Conservation (phyloP, 1,284 basidiomycete genomes). For the Ustilago sp. region DNA sequence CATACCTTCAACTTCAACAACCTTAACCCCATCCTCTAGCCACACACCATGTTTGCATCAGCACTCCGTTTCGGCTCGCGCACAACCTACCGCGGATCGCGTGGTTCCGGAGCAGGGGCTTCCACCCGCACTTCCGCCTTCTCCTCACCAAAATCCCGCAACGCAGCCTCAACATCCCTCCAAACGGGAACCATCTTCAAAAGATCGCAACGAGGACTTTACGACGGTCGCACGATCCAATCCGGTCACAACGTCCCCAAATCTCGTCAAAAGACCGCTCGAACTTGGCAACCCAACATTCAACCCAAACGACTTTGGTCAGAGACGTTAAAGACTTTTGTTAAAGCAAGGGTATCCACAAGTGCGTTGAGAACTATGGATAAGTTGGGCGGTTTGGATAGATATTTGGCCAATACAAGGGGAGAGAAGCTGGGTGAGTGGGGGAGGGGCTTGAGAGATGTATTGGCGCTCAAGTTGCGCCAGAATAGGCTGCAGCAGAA, state of each 20-base stretch:
- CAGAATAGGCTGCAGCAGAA: constrained; percentile 23
- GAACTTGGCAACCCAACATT: constrained; percentile 65
- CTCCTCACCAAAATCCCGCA: constrained; percentile 65
- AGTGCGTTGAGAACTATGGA: constrained; percentile 61
- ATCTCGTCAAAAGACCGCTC: constrained; percentile 64
- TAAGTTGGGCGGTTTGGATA: constrained; percentile 65
- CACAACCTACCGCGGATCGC: constrained; percentile 65
- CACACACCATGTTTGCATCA: constrained; percentile 59
- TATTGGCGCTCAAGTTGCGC: constrained; percentile 37
- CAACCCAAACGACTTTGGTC: constrained; percentile 57
- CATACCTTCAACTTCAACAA: not conserved
- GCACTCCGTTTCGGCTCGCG: constrained; percentile 63
- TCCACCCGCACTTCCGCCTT: constrained; percentile 59
- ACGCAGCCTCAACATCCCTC: constrained; percentile 37
- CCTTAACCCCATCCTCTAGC: not conserved
- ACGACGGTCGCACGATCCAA: constrained; percentile 63
- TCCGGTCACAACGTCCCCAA: constrained; percentile 66
- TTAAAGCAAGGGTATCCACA: constrained; percentile 49
- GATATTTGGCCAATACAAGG: constrained; percentile 60
- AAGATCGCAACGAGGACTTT: constrained; percentile 66
- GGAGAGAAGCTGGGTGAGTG: constrained; percentile 58
- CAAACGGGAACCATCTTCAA: constrained; percentile 62
- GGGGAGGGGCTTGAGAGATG: constrained; percentile 58
- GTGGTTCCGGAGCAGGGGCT: constrained; percentile 63
- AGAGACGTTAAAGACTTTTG: constrained; percentile 42